phyloP scores from a whole-genome alignment of 352 stramenopile species.

The Globisporangium yorkense region DNA sequence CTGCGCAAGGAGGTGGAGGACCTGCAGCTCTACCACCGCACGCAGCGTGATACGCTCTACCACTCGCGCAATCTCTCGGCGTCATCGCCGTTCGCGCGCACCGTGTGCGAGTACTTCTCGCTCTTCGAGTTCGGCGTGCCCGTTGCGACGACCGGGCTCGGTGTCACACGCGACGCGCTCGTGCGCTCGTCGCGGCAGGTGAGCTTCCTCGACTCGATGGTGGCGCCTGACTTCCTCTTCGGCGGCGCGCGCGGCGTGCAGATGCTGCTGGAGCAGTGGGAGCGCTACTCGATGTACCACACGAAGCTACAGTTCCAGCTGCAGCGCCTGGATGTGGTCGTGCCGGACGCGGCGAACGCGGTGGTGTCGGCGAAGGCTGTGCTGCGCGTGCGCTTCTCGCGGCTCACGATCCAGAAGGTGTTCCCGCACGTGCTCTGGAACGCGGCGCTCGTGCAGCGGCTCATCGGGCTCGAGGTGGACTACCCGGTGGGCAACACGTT shows the following conservation, averaged over 20 bases:
- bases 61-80: slow-evolving; percentile 10
- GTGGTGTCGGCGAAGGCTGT: slow-evolving; percentile 38
- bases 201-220: slow-evolving; percentile 31
- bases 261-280: slow-evolving; percentile 52
- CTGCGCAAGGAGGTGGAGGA: slow-evolving; percentile 18
- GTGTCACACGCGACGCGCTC: slow-evolving; percentile 17
- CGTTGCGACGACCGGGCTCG: slow-evolving; percentile 15
- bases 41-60: slow-evolving; percentile 14
- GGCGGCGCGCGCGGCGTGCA: slow-evolving; percentile 33
- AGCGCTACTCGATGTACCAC: slow-evolving; percentile 60
- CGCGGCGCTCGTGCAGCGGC: slow-evolving; percentile 50
- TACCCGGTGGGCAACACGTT: slow-evolving; percentile 55
- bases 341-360: slow-evolving; percentile 21
- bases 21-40: slow-evolving; percentile 18
- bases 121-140: slow-evolving; percentile 57
- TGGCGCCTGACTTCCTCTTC: slow-evolving; percentile 46
- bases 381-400: slow-evolving; percentile 52
- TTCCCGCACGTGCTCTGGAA: slow-evolving; percentile 67
- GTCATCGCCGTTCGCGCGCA: slow-evolving; percentile 22
- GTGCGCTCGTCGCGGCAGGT: slow-evolving; percentile 23
- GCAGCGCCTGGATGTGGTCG: slow-evolving; percentile 32
- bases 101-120: slow-evolving; percentile 58
- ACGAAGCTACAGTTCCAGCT: slow-evolving; percentile 43
- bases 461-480: slow-evolving; percentile 47
- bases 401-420: slow-evolving; percentile 54